Base-by-base conservation (phyloP, 23 red algal genomes). In the Agarophyton chilense region DNA sequence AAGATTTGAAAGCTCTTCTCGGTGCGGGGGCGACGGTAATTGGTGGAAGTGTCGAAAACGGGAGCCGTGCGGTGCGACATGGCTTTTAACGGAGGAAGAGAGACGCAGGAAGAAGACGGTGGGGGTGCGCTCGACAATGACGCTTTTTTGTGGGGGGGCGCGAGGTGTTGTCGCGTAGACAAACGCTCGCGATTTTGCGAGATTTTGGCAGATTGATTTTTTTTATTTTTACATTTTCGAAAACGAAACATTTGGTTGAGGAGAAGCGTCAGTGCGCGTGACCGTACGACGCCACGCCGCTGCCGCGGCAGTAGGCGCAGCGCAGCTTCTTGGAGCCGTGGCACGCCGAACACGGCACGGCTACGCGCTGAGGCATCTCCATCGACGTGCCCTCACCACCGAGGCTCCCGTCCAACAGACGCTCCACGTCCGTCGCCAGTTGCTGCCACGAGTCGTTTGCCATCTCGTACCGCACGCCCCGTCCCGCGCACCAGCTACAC, bases 241-340 rank as follows among this genome's bases (percentile, higher is more conserved):
- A n/a, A n/a, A n/a, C n/a, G n/a, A n/a, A n/a, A n/a, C n/a, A n/a
- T n/a, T n/a, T n/a, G n/a, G n/a, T n/a, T n/a, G n/a, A n/a, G n/a
- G n/a, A n/a, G n/a, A n/a, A 6, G 44, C 44, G 29, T 64, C 72
- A 92, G 25, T 92, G 72, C 22, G 89, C 89, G 45, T 92, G 66
- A 25, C 92, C 92, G 64, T 94, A 94, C 18, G 84, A 89, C 10
- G 83, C 92, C 19, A 82, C 50, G 83, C 92, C 92, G 79, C 92
- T 88, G 10, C 92, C 92, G 26, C 92, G 92, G 39, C 92, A 94
- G 32, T 89, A 82, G 17, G 47, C 62, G 67, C 92, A 94, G 25
- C 83, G 53, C 92, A 94, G 36, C 25, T 64, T 70, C 51, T 73
- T 72, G 2, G 82, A 81, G 46, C 92, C 92, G 38, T 31, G 7